Percentiles rank a stretch among this genome's conserved stretches.
Conservation (phyloP, 768 basidiomycete genomes). For the Lyophyllum atratum region DNA sequence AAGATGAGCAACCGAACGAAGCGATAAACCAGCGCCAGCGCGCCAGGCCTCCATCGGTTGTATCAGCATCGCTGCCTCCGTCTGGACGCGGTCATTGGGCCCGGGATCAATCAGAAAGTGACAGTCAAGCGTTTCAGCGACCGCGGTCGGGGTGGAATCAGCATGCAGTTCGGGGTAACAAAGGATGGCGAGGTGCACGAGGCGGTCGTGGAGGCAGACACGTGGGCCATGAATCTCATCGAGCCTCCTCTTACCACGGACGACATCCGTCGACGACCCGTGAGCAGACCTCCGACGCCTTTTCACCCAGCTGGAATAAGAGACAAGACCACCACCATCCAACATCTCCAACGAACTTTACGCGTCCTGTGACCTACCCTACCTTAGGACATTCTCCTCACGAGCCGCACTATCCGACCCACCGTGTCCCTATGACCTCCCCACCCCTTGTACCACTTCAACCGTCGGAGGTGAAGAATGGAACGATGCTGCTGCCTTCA, state of each 20-base stretch:
- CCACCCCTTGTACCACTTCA: neutral
- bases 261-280: neutral
- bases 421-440: neutral
- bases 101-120: neutral
- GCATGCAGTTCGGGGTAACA: constrained; percentile 7
- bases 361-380: neutral
- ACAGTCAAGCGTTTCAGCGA: neutral
- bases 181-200: constrained; percentile 2
- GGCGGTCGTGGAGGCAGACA: neutral
- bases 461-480: neutral
- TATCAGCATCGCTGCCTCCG: neutral
- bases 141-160: neutral
- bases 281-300: neutral
- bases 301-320: neutral
- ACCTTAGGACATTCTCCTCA: neutral
- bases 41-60: constrained; percentile 13
- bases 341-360: neutral
- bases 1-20: constrained; percentile 23
- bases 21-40: constrained; percentile 15
- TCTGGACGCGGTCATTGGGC: neutral
- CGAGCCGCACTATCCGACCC: neutral
- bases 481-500: neutral
- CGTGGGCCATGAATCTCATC: neutral
- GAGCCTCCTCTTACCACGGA: neutral
- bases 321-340: neutral